Evolutionary conservation across 192 early-diverging fungal genomes (phyloP).

Genomic region (Coemansia sp.): DNA sequence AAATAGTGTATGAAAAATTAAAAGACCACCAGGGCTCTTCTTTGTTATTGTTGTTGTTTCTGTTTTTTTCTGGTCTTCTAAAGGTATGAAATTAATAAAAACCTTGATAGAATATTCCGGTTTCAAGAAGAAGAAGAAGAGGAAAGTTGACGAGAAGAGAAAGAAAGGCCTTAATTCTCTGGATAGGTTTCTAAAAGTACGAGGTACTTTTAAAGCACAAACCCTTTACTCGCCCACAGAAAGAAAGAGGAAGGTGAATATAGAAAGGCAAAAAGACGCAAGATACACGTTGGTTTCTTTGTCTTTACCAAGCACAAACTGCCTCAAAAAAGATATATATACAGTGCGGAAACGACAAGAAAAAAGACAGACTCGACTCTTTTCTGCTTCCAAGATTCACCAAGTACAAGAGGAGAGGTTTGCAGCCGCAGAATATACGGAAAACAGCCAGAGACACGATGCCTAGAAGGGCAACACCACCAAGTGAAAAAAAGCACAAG

Average conservation of each 20-base stretch:
- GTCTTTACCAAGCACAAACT: constrained; percentile 12
- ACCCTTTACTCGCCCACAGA: background rate
- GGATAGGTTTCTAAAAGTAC: too few species aligned
- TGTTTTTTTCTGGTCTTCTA: background rate
- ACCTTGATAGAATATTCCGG: background rate
- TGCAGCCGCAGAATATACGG: background rate
- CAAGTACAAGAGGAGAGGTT: background rate
- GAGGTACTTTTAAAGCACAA: background rate
- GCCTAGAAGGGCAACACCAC: too few species aligned
- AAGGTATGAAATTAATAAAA: background rate
- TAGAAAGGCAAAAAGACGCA: background rate
- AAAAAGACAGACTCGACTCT: background rate
- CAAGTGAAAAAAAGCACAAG: background rate
- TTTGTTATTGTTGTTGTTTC: background rate
- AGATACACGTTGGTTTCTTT: background rate
- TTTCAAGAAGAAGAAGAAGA: background rate
- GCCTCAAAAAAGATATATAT: constrained; percentile 1
- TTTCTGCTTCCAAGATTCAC: background rate
- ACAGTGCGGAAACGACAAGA: constrained; percentile 3
- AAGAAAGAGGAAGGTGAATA: constrained; percentile 9
- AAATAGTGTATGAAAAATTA: background rate
- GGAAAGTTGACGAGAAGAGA: background rate
- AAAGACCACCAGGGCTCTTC: background rate
- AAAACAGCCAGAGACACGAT: too few species aligned
- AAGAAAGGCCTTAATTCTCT: background rate